phyloP scores from a whole-genome alignment of 2,329 filamentous ascomycete species.

The Zasmidium angulare region DNA sequence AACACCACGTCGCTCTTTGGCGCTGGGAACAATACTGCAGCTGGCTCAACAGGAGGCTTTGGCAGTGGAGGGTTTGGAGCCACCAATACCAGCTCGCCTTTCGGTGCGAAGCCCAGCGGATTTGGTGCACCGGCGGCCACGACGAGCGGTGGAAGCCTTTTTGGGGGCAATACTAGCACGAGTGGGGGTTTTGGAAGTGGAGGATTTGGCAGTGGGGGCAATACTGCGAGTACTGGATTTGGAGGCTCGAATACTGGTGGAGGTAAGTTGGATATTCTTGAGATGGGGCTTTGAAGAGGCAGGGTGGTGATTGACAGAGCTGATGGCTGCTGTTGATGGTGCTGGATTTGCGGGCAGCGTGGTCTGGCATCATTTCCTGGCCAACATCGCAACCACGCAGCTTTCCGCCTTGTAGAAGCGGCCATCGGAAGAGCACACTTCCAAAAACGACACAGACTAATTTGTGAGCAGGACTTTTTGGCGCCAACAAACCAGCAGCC shows the following conservation, averaged over 20 bases:
- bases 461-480: conserved; percentile 35
- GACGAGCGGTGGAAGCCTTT: conserved; percentile 34
- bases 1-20: conserved; percentile 22
- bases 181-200: conserved; percentile 23
- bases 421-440: not conserved
- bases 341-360: not conserved
- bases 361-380: not conserved
- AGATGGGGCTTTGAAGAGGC: not conserved
- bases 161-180: conserved; percentile 28
- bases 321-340: not conserved
- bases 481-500: conserved; percentile 40
- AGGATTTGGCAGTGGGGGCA: conserved; percentile 22
- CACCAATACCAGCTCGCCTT: conserved; percentile 23
- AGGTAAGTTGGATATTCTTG: conserved; percentile 26
- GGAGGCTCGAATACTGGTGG: conserved; percentile 32
- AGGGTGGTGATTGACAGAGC: not conserved
- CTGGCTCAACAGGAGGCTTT: conserved; percentile 25
- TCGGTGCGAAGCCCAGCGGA: conserved; percentile 29
- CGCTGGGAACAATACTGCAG: conserved; percentile 23
- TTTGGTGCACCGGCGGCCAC: conserved; percentile 26
- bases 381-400: conserved; percentile 4
- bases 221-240: conserved; percentile 23
- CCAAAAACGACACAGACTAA: conserved; percentile 8
- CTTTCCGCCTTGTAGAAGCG: not conserved
- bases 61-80: conserved; percentile 17